Conservation (phyloP, 129 eudicot genomes). For the Flaveria brownii region DNA sequence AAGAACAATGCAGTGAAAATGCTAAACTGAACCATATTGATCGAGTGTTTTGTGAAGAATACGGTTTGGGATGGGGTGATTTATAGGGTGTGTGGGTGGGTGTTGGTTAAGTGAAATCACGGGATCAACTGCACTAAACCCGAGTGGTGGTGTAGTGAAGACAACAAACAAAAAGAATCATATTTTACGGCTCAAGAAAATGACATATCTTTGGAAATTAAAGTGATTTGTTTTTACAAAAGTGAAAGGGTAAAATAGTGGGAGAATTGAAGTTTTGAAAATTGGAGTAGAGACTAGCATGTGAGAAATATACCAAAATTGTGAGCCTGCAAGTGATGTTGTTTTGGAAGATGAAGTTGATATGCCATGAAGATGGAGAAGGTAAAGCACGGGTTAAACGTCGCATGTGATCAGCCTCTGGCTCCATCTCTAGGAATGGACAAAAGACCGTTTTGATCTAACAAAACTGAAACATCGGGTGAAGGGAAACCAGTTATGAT, state of each 20-base stretch:
- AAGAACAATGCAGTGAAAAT: slow-evolving; percentile 18
- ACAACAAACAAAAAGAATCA: slow-evolving; percentile 27
- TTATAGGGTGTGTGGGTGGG: slow-evolving; percentile 31
- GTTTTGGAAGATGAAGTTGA: slow-evolving; percentile 3
- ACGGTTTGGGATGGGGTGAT: slow-evolving; percentile 2
- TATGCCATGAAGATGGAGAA: slow-evolving; percentile 18
- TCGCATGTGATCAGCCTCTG: slow-evolving; percentile 32
- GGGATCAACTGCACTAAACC: slow-evolving; percentile 37
- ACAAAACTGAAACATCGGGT: neutral
- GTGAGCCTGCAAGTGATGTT: slow-evolving; percentile 20
- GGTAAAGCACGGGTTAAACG: slow-evolving; percentile 16
- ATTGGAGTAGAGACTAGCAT: too few species aligned
- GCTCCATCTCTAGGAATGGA: slow-evolving; percentile 26
- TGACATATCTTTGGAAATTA: neutral
- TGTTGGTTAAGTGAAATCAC: slow-evolving; percentile 48
- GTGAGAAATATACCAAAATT: neutral
- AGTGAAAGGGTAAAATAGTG: neutral
- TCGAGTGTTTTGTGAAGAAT: neutral
- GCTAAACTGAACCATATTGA: slow-evolving; percentile 29
- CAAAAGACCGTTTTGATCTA: neutral
- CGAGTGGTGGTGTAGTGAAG: slow-evolving; percentile 22
- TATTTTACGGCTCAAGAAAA: slow-evolving; percentile 14
- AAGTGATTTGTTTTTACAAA: neutral
- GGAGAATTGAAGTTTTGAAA: neutral
- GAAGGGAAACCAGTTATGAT: neutral